Evolutionary conservation across 129 eudicot genomes (phyloP), one percentile per base, ranked within the genome.

Genomic region (Pulicaria dysenterica): DNA sequence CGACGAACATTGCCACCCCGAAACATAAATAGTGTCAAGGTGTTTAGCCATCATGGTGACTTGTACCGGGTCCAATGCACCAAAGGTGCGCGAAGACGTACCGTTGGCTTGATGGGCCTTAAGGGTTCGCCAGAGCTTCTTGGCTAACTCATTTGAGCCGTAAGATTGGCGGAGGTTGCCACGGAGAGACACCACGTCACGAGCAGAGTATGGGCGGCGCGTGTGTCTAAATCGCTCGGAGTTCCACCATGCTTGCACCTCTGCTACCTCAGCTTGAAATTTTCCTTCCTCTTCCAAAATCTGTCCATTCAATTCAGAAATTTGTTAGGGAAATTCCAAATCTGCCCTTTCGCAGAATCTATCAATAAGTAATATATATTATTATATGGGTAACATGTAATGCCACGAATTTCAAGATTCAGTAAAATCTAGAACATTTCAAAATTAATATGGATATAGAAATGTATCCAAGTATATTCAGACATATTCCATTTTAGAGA

Each of bases 211-310:
- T 0, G 95, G 95, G 73, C 98, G 90, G 77, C 79, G 87, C 11
- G 97, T 94, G 49, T 87, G 84, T 79, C 72, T 75, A 80, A 94
- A 90, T 56, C 98, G 79, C 74, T 94, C 98, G 0, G 93, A 77
- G 93, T 87, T 90, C 98, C 96, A 94, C 98, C 98, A 94, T 73
- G 96, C 77, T 73, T 94, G 91, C 81, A 94, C 98, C 83, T 94
- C 96, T 44, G 96, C 92, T 16, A 90, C 96, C 60, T 94, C 97
- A 58, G 92, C 80, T 81, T 94, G 91, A 58, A 94, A 94, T 64
- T 86, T 85, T 19, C 93, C 86, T 76, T 94, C 99, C 82, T 94
- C 99, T 76, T 90, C 99, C 95, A 90, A 72, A 39, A 94, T 88
- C 99, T 90, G 87, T 15, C 5, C 61, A 67, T 54, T 64, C 0